Evolutionary conservation across 2,329 filamentous ascomycete genomes (phyloP).

Genomic region (Cladosporium halotolerans): DNA sequence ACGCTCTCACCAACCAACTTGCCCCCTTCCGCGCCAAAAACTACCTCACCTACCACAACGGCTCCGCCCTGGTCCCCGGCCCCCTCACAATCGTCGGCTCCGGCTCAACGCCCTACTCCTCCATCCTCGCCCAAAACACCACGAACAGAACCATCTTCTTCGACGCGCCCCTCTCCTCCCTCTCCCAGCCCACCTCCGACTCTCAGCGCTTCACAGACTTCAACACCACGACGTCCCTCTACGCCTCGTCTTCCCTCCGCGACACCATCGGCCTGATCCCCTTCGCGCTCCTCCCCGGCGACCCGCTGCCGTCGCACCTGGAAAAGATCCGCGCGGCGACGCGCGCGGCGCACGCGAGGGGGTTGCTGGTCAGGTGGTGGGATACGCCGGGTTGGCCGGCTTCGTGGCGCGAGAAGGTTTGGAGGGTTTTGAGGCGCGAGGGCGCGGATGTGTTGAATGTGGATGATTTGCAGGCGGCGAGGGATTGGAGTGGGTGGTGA

Average conservation of each 20-base stretch:
- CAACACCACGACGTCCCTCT: constrained; percentile 56
- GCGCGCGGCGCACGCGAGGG: constrained; percentile 46
- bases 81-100: constrained; percentile 65
- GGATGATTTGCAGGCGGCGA: constrained; percentile 49
- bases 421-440: constrained; percentile 48
- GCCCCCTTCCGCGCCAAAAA: constrained; percentile 52
- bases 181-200: constrained; percentile 2
- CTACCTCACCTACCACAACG: constrained; percentile 46
- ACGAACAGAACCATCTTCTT: constrained; percentile 53
- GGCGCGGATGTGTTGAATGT: constrained; percentile 53
- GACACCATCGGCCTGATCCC: background rate
- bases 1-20: constrained; percentile 49
- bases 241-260: constrained; percentile 56
- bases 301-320: background rate
- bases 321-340: constrained; percentile 1
- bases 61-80: constrained; percentile 46
- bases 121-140: constrained; percentile 43
- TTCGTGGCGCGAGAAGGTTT: constrained; percentile 48
- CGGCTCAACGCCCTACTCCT: constrained; percentile 56
- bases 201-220: constrained; percentile 32
- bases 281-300: background rate
- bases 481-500: constrained; percentile 51
- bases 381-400: constrained; percentile 50
- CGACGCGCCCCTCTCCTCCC: constrained; percentile 53
- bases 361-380: constrained; percentile 55